phyloP scores from a whole-genome alignment of 345 rosid species.

The Hypericum perforatum region DNA sequence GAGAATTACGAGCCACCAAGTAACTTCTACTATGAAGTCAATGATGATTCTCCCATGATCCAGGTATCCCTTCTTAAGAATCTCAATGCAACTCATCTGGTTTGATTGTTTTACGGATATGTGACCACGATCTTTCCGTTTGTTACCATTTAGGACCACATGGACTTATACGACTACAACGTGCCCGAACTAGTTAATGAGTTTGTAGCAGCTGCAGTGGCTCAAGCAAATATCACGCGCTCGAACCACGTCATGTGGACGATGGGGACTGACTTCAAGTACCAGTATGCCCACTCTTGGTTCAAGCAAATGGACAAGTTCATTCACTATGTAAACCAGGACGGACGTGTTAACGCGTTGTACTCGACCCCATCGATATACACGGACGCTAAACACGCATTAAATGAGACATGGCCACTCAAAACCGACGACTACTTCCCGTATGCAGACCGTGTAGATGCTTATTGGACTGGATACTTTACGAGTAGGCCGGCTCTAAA shows the following conservation, averaged over 20 bases:
- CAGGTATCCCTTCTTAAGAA: conserved; percentile 27
- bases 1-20: conserved; percentile 44
- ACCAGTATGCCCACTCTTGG: conserved; percentile 93
- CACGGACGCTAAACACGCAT: conserved; percentile 74
- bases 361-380: conserved; percentile 87
- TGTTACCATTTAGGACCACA: conserved; percentile 28
- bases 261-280: conserved; percentile 95
- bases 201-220: conserved; percentile 38
- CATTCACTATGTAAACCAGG: conserved; percentile 90
- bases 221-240: conserved; percentile 72
- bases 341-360: conserved; percentile 86
- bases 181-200: conserved; percentile 40
- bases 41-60: conserved; percentile 31
- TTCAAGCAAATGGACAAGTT: conserved; percentile 95
- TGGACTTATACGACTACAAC: conserved; percentile 43
- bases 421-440: conserved; percentile 90
- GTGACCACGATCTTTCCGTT: conserved; percentile 2
- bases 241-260: conserved; percentile 90
- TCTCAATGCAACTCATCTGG: background rate
- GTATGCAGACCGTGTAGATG: conserved; percentile 92
- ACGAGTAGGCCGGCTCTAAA: conserved; percentile 85
- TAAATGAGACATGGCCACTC: conserved; percentile 75
- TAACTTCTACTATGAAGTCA: conserved; percentile 39
- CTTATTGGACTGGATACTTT: conserved; percentile 97
- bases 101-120: conserved; percentile 1